Conservation (phyloP, 495 filamentous ascomycete species). For the Parmelia sp. region DNA sequence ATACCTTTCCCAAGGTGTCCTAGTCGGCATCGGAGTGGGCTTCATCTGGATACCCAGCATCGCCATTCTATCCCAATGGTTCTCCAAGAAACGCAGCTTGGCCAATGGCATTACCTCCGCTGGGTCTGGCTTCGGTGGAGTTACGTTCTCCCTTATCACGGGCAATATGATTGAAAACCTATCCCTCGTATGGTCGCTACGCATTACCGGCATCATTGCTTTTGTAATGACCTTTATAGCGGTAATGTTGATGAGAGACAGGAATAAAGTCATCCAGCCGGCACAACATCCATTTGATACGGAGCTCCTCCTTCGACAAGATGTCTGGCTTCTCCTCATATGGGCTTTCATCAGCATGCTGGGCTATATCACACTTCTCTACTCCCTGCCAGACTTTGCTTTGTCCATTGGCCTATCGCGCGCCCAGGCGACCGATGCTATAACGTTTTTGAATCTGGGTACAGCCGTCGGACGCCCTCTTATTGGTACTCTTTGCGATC, state of each 20-base stretch:
- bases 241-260: constrained; percentile 37
- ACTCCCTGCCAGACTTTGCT: too few relatives aligned
- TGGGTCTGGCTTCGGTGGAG: constrained; percentile 47
- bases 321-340: constrained; percentile 40
- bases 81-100: constrained; percentile 41
- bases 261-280: constrained; percentile 36
- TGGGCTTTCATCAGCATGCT: constrained; percentile 47
- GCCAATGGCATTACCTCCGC: constrained; percentile 45
- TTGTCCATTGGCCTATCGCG: too few relatives aligned
- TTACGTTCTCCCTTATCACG: constrained; percentile 44
- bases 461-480: too few relatives aligned
- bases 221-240: constrained; percentile 38
- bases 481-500: too few relatives aligned
- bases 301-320: constrained; percentile 33
- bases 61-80: constrained; percentile 47
- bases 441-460: too few relatives aligned
- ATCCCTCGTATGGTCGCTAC: constrained; percentile 44
- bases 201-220: constrained; percentile 43
- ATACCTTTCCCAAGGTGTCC: constrained; percentile 45
- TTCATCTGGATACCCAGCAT: constrained; percentile 45
- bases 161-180: constrained; percentile 41
- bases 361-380: too few relatives aligned
- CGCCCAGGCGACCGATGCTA: too few relatives aligned
- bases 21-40: constrained; percentile 47
- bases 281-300: constrained; percentile 31